Percentiles rank a stretch among this genome's conserved stretches.
Conservation (phyloP, 1,284 basidiomycete species). For the Hymenochaete sp. region DNA sequence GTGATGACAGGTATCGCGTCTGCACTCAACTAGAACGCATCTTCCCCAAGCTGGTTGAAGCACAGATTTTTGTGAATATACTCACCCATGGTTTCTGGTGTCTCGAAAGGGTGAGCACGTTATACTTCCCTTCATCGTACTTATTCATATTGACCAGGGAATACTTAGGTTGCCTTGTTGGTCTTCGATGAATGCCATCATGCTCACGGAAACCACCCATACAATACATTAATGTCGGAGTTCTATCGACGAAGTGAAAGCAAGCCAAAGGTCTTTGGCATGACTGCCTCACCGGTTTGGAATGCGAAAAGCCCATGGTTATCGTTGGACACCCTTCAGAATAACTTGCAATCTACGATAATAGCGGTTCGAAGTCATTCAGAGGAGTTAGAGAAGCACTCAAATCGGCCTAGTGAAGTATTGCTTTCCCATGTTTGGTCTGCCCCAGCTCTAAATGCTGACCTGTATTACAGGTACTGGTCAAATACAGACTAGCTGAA, state of each 20-base stretch:
- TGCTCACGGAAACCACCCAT: conserved; percentile 70
- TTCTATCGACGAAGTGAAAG: conserved; percentile 47
- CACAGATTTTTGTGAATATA: conserved; percentile 73
- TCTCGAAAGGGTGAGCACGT: conserved; percentile 42
- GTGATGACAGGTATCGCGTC: conserved; percentile 64
- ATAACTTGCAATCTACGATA: conserved; percentile 62
- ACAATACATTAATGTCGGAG: conserved; percentile 72
- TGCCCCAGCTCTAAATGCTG: too few relatives aligned
- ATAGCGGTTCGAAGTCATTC: conserved; percentile 61
- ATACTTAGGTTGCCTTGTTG: conserved; percentile 55
- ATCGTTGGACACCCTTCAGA: conserved; percentile 56
- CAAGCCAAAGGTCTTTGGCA: conserved; percentile 77
- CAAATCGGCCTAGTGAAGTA: conserved; percentile 61
- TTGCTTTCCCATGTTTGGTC: conserved; percentile 37
- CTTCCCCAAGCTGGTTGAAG: conserved; percentile 30
- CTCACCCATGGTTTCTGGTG: conserved; percentile 73
- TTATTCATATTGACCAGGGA: background rate
- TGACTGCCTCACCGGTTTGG: conserved; percentile 83
- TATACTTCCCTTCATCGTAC: background rate
- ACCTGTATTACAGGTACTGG: too few relatives aligned
- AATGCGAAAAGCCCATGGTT: conserved; percentile 55
- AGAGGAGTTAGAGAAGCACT: conserved; percentile 51
- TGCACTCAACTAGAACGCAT: conserved; percentile 6
- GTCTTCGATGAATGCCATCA: conserved; percentile 82
- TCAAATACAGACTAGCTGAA: too few relatives aligned